phyloP scores from a whole-genome alignment of 108 stramenopile genomes.

The Nitzschia sp. region DNA sequence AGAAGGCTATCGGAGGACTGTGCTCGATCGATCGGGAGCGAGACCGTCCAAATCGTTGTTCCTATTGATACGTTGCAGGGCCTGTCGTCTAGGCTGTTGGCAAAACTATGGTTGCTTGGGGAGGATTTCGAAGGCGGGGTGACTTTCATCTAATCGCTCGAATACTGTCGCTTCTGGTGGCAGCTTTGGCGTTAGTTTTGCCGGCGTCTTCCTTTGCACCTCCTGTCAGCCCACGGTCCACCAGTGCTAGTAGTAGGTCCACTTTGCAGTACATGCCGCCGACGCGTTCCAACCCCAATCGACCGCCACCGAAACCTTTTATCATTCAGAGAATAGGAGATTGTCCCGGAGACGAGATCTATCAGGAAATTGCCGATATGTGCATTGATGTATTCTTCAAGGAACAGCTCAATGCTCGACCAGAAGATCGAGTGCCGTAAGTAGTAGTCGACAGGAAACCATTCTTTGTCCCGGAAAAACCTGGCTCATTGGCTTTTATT shows the following conservation, averaged over 20 bases:
- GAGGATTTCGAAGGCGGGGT: no score
- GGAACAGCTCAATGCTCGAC: slow-evolving; percentile 27
- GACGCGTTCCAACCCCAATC: background rate
- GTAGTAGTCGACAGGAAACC: slow-evolving; percentile 2
- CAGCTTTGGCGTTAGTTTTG: background rate
- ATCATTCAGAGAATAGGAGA: slow-evolving; percentile 54
- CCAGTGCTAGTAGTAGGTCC: background rate
- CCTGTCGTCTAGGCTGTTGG: no score
- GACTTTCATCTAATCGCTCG: background rate
- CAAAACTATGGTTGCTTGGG: no score
- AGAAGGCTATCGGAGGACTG: no score
- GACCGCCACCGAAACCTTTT: slow-evolving; percentile 17
- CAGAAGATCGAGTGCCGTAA: slow-evolving; percentile 13
- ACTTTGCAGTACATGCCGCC: background rate
- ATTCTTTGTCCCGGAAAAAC: background rate
- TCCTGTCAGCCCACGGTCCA: no score
- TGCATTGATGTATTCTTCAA: slow-evolving; percentile 82
- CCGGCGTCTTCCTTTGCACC: background rate
- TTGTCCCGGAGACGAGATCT: slow-evolving; percentile 24
- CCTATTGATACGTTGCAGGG: no score
- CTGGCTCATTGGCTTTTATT: background rate
- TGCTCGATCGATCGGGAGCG: no score
- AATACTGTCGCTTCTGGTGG: background rate
- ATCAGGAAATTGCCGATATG: slow-evolving; percentile 51
- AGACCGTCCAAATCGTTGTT: no score